These are phyloP conservation scores for Spizellomyces punctatus DNA, from an alignment of 192 early-diverging fungal species.

Conservation along the genomic window DNA sequence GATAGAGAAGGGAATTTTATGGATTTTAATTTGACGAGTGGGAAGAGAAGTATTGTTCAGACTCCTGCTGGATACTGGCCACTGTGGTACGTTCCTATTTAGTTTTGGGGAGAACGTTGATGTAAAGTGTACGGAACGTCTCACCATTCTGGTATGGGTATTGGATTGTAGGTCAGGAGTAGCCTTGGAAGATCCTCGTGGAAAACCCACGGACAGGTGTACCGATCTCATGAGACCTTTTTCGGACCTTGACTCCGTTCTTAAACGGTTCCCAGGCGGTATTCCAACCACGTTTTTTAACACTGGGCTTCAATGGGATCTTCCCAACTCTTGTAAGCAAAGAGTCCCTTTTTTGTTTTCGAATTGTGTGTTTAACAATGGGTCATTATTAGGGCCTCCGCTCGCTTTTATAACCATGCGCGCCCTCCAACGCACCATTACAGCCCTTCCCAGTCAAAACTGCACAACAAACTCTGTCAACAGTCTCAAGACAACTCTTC, in stretches of 20 bases:
- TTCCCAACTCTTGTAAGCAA: slow-evolving; percentile 62
- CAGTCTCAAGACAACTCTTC: background rate
- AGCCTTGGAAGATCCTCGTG: slow-evolving; percentile 24
- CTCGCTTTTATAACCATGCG: slow-evolving; percentile 13
- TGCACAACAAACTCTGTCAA: slow-evolving; percentile 24
- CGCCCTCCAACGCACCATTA: slow-evolving; percentile 10
- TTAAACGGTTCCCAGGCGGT: slow-evolving; percentile 58
- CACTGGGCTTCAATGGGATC: slow-evolving; percentile 76
- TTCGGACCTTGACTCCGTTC: slow-evolving; percentile 28
- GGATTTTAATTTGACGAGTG: slow-evolving; percentile 59
- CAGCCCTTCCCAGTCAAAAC: background rate
- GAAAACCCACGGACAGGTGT: slow-evolving; percentile 7
- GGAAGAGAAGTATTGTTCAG: slow-evolving; percentile 33
- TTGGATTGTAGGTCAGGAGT: background rate
- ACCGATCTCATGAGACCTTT: slow-evolving; percentile 43
- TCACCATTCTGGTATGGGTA: too few species aligned
- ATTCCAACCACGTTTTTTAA: slow-evolving; percentile 58
- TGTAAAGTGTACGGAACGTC: too few species aligned
- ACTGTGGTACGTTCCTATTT: slow-evolving; percentile 50
- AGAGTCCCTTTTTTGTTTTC: too few species aligned
- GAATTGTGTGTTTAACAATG: background rate
- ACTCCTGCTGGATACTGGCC: slow-evolving; percentile 62
- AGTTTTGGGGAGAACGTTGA: too few species aligned
- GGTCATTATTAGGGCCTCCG: slow-evolving; percentile 22
- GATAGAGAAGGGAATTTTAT: slow-evolving; percentile 43